phyloP scores from a whole-genome alignment of 345 rosid genomes.

The Punica granatum region DNA sequence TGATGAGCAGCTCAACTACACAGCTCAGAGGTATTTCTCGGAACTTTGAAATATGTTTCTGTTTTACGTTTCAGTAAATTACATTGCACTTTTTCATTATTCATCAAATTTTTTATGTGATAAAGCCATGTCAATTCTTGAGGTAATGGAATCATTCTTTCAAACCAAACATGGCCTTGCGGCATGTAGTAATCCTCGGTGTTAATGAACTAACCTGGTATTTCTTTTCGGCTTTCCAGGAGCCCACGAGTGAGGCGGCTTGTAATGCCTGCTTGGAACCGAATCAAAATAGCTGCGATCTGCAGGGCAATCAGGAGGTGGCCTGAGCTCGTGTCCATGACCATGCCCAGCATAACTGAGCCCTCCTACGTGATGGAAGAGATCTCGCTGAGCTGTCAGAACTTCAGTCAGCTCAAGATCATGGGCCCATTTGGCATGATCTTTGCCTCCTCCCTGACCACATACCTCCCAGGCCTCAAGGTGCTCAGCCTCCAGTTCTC shows the following conservation, averaged over 20 bases:
- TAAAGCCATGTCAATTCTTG: not conserved
- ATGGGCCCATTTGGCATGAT: conserved; percentile 62
- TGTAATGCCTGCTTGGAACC: conserved; percentile 84
- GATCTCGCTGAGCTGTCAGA: conserved; percentile 60
- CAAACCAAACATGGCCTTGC: not conserved
- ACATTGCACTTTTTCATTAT: no score
- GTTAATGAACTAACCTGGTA: not conserved
- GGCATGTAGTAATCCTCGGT: not conserved
- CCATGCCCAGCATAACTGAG: conserved; percentile 80
- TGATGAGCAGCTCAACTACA: conserved; percentile 72
- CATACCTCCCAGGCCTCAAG: conserved; percentile 40
- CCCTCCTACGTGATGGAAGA: conserved; percentile 61
- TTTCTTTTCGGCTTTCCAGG: conserved; percentile 23
- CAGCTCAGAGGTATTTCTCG: conserved; percentile 62
- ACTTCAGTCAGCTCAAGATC: conserved; percentile 60
- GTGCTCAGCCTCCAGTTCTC: conserved; percentile 73
- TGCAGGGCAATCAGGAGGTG: conserved; percentile 63
- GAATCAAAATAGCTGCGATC: conserved; percentile 61
- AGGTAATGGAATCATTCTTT: not conserved
- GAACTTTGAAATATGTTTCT: no score
- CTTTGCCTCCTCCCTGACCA: conserved; percentile 40
- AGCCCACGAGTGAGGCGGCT: conserved; percentile 54
- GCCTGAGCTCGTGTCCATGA: conserved; percentile 75
- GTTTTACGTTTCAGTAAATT: no score
- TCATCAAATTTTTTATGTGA: no score